Base-by-base conservation (phyloP, 2,329 filamentous ascomycete genomes). In the Neocatenulostroma microsporum region DNA sequence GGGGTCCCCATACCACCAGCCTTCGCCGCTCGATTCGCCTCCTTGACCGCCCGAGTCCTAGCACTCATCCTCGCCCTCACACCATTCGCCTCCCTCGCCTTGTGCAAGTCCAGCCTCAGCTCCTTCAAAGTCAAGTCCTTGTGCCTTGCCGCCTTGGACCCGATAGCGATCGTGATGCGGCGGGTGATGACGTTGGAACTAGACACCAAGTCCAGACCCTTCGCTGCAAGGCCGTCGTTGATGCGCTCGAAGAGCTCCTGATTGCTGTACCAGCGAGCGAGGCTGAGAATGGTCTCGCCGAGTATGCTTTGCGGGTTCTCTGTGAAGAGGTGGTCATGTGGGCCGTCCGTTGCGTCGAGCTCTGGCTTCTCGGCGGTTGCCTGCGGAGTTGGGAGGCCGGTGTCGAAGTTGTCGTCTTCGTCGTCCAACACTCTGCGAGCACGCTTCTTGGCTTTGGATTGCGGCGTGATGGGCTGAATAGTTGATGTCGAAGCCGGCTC, bases 191-290 rank as follows among this genome's bases (percentile, higher is more conserved):
- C 36, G 17, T 39, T 42, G 3, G 30, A 25, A 7, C 21, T 30
- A n/a, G 10, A 23, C 32, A 44, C 19, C 8, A 11, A 13, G 4
- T 15, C 9, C 7, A 34, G 7, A 10, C 21, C 14, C 10, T 26
- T 28, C 2, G 54, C 30, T 4, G 21, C 21, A 15, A 37, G 36
- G 8, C 29, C 29, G 28, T 4, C 14, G 28, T 42, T 40, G 26
- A 42, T 36, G 27, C 18, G 36, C 8, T 28, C 19, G 34, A 37
- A 40, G 11, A 45, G 35, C 9, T 38, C 33, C 25, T 32, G 23
- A 24, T 45, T 45, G 37, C 36, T 45, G 37, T 42, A 40, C 29
- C 20, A 23, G 18, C 29, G 20, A 7, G 42, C 40, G 12, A 45
- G 30, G 10, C 35, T 29, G n/a, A 45, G 30, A 19, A 45, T 37